phyloP scores from a whole-genome alignment of 2,329 filamentous ascomycete genomes.

The Aspergillus quadricinctus region DNA sequence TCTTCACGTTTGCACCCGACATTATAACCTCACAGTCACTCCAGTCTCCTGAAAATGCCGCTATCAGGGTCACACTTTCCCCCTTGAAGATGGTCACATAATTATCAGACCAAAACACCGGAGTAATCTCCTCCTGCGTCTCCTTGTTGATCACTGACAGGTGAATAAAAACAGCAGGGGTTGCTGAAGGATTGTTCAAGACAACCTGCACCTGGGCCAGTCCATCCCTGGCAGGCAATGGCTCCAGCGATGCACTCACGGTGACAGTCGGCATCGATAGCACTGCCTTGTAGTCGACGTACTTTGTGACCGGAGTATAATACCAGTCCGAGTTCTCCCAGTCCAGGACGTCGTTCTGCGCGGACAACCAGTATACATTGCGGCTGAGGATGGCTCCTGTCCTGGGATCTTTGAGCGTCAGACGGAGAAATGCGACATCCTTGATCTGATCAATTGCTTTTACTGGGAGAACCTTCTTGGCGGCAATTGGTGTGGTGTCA shows the following conservation, averaged over 20 bases:
- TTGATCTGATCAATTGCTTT: slow-evolving; percentile 29
- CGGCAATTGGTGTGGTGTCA: slow-evolving; percentile 45
- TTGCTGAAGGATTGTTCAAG: slow-evolving; percentile 49
- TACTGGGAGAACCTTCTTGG: slow-evolving; percentile 35
- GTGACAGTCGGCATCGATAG: slow-evolving; percentile 35
- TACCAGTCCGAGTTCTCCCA: slow-evolving; percentile 59
- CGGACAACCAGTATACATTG: slow-evolving; percentile 59
- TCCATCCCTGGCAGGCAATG: not conserved
- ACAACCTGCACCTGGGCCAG: slow-evolving; percentile 29
- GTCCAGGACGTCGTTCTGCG: slow-evolving; percentile 46
- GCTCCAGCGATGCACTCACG: slow-evolving; percentile 29
- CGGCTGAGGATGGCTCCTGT: slow-evolving; percentile 42
- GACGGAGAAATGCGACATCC: slow-evolving; percentile 49
- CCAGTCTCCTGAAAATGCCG: slow-evolving; percentile 20
- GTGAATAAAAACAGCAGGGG: slow-evolving; percentile 57
- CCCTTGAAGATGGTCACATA: slow-evolving; percentile 59
- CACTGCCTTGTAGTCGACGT: slow-evolving; percentile 47
- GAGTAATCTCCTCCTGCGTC: slow-evolving; percentile 44
- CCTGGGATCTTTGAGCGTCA: slow-evolving; percentile 40
- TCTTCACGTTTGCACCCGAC: slow-evolving; percentile 21
- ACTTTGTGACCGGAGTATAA: slow-evolving; percentile 53
- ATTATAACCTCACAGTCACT: slow-evolving; percentile 13
- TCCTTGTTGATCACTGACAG: slow-evolving; percentile 46
- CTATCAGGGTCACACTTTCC: slow-evolving; percentile 46
- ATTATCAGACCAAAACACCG: slow-evolving; percentile 58